Evolutionary conservation across 108 stramenopile genomes (phyloP), one percentile per base, ranked within the genome.

Genomic region (Fistulifera solaris): DNA sequence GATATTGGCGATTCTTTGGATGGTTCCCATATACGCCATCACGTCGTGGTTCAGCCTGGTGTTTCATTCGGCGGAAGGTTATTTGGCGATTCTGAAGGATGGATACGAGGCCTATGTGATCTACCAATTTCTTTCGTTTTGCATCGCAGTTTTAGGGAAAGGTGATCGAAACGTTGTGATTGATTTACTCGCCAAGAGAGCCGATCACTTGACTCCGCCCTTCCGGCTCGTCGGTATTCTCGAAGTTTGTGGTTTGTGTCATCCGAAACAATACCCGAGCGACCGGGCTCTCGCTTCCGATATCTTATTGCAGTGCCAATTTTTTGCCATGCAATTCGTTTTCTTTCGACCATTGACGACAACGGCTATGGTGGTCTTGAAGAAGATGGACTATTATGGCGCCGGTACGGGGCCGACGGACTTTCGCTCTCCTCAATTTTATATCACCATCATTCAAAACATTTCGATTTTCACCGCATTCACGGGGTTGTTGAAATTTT

Each of bases 1-100:
- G 58, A 85, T 95, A 48, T 58, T 90, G 38, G 94, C 94, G 16
- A 93, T 95, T 62, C 58, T 95, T 0, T 95, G 91, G 91, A 95
- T 95, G 94, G 28, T 75, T 38, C 86, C 86, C 27, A 77, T 85
- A 14, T 86, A 93, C 42, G 59, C 77, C 43, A 53, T 86, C 27
- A 91, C 91, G 10, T 75, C 72, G 39, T 95, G 91, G 89, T 72
- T 93, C 55, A 79, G 78, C 39, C 47, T 95, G 25, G 88, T 95
- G 1, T 71, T 87, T 48, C 83, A 83, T 0, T n/a, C 47, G 0
- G 63, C 75, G 7, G 83, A 93, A 58, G 81, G 76, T 27, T 91
- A 89, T 56, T 62, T 95, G 27, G 80, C 78, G n/a, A 85, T 93
- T 24, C 31, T 95, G 19, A 90, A 91, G 53, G 94, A 95, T 74